Base-by-base conservation (phyloP, 2,329 filamentous ascomycete genomes). In the Ascochyta fabae region DNA sequence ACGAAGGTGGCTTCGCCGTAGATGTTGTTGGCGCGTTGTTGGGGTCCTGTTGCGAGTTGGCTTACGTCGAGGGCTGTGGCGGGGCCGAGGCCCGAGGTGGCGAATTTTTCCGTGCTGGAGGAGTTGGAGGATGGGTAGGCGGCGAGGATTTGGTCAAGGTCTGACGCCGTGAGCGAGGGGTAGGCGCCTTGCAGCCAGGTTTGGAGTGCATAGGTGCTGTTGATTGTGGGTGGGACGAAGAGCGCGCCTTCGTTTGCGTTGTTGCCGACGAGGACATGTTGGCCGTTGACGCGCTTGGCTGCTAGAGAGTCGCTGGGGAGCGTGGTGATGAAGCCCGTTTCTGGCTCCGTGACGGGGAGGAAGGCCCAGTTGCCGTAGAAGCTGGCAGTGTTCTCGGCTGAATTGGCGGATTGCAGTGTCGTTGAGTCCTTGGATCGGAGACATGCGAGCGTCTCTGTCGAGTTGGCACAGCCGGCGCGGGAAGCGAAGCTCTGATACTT, bases 1-100 rank as follows among this genome's bases (percentile, higher is more conserved):
- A 81, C 75, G 56, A 86, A 85, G 2, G 81, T 82, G 1, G 79
- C 75, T 67, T 87, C 84, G 38, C 79, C 82, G 58, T 81, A 82
- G 43, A 86, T 79, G 63, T 84, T 82, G 53, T 68, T 49, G 10
- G 77, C 81, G 29, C 80, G 77, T 62, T 86, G 83, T 58, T 84
- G 83, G 62, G 84, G 81, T 24, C 83, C 84, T 2, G 78, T 80
- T 2, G 75, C 81, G 26, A 77, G 76, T 38, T 76, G 74, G 19
- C 79, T 81, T 35, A 83, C 77, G 31, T 81, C 83, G 13, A 84
- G 69, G 1, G 83, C 81, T 4, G 78, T 84, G 1, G 77, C n/a
- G 1, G 50, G 75, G 3, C 73, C 69, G 8, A 58, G 56, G 35
- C 74, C 65, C 1, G 35, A 35, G 2, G 50, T 53, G 8, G 43